Base-by-base conservation (phyloP, 345 rosid species). In the Corchorus olitorius region DNA sequence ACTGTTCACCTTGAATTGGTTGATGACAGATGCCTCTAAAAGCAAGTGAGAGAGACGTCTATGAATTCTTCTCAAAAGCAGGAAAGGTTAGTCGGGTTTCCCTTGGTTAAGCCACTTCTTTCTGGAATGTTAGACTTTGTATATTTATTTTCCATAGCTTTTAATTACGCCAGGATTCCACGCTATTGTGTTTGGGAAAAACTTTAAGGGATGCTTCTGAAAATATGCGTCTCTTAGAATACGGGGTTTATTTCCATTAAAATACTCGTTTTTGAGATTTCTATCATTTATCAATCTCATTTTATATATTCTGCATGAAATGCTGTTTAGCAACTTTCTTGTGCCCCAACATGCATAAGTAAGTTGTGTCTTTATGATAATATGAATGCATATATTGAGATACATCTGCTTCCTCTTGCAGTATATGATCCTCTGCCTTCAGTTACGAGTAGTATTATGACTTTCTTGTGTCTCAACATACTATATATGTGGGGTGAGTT, bases 31-130 rank as follows among this genome's bases (percentile, higher is more conserved):
- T 94, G 98, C 97, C 98, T 76, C 86, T 94, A 69, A 94, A 94
- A 81, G 98, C 97, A 46, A 83, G 84, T 8, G 98, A 94, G 89
- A 88, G 97, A 80, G 97, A 94, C 75, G 97, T 87, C 76, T 94
- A 91, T 81, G 97, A 94, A 64, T 94, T 90, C 86, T 94, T 94
- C 86, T 90, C 98, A 59, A 94, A 91, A 82, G 94, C 93, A 7
- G 98, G 98, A 83, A 94, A 90, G 97, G 97, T 93, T 70, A 59
- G 92, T 79, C 33, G 33, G 17, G n/a, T 74, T 64, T 64, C 61
- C 2, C 41, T 34, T 70, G 74, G 61, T 50, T 69, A 27, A 81
- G 19, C 48, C 33, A 50, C 75, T 70, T 76, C 19, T 17, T 64
- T 45, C 46, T 35, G 67, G 73, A 52, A 52, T 22, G 46, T 53